Base-by-base conservation (phyloP, 1,284 basidiomycete species). In the Cryptococcus hybrid region DNA sequence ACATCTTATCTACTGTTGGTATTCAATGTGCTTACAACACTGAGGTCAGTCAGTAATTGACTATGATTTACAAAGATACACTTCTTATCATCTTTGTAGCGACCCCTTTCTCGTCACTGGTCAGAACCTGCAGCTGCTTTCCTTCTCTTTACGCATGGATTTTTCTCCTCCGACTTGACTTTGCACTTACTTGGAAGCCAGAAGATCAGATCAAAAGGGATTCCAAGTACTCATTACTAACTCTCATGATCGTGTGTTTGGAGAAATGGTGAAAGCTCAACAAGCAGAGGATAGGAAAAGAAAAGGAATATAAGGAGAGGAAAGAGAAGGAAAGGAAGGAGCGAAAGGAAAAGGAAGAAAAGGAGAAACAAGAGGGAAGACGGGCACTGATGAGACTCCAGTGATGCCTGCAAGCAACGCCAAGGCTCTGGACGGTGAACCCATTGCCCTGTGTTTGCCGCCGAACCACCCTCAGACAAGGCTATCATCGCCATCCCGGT, bases 131-230 rank as follows among this genome's bases (percentile, higher is more conserved):
- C 50, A 34, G 30, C 55, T 1, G 63, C 55, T 2, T 69, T 62
- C 54, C 55, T 73, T 80, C 82, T 62, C 65, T 88, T 62, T 80
- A 87, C 35, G 67, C 91, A 37, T 89, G 88, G 88, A 81, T 89
- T 79, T 87, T 83, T 58, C 86, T 92, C 80, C 82, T 92, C 43
- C 57, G 70, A n/a, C 54, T 57, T 13, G 59, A 65, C 24, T 48
- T 59, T 8, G 37, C 54, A 18, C 59, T 73, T 34, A 45, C 62
- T 34, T 69, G 63, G 58, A 69, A 69, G 48, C 57, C 66, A 9
- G 65, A 67, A 46, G 56, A 62, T 12, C 38, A 56, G 3, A 67
- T 61, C 12, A 52, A 62, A 59, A 73, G 35, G 49, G 49, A 11
- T 71, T 69, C 55, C 66, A 73, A 50, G 51, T 63, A 36, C 58